These are phyloP conservation scores for Fusarium paranaense DNA, from an alignment of 2,329 filamentous ascomycete species.

Conservation along the genomic window DNA sequence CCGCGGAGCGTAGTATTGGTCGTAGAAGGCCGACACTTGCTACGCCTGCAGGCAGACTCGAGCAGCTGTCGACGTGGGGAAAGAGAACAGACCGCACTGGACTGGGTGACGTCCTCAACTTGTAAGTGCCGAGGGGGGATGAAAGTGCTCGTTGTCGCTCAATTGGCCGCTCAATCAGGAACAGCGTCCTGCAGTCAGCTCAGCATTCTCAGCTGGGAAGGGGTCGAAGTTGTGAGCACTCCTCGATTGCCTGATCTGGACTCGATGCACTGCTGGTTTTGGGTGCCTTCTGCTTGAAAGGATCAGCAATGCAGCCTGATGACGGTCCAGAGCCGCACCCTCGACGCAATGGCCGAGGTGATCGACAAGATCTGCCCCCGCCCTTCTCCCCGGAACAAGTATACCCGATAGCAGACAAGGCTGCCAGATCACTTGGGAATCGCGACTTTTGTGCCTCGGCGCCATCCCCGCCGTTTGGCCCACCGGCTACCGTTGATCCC, in stretches of 20 bases:
- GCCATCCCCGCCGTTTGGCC: conserved; percentile 1
- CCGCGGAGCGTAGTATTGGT: not conserved
- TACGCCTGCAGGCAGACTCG: not conserved
- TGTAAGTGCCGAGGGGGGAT: conserved; percentile 27
- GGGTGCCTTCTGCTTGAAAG: conserved; percentile 1
- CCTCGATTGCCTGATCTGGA: conserved; percentile 22
- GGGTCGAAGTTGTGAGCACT: conserved; percentile 5
- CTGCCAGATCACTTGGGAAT: conserved; percentile 28
- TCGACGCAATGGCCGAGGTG: conserved; percentile 28
- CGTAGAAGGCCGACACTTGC: not conserved
- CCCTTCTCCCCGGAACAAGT: conserved; percentile 37
- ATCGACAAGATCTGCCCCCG: conserved; percentile 46
- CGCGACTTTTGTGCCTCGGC: conserved; percentile 7
- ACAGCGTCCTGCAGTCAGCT: conserved; percentile 22
- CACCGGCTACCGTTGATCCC: not conserved
- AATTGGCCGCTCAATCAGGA: conserved; percentile 31
- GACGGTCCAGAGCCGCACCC: conserved; percentile 38
- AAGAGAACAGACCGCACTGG: conserved; percentile 5
- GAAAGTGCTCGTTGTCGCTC: conserved; percentile 12
- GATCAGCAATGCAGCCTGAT: conserved; percentile 10
- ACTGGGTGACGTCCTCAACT: conserved; percentile 23
- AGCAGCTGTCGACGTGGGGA: conserved; percentile 17
- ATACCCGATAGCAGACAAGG: conserved; percentile 31
- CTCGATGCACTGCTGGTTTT: conserved; percentile 13
- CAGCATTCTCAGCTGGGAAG: conserved; percentile 24